Conservation (phyloP, 441 rosid species). For the Gossypium davidsonii region DNA sequence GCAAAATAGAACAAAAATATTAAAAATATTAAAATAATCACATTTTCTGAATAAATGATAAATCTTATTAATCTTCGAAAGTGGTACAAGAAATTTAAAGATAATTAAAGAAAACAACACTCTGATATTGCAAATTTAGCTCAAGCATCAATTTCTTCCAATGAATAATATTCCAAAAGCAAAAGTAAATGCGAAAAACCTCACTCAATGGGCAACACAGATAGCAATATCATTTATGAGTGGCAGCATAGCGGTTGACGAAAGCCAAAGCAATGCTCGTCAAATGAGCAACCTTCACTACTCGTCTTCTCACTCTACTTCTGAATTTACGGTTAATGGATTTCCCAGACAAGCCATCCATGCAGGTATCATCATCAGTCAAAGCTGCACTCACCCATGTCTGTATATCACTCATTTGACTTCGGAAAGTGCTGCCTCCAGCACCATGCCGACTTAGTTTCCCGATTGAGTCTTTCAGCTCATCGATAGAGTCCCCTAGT, state of each 20-base stretch:
- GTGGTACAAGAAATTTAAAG: neutral
- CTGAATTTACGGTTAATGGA: slow-evolving; percentile 42
- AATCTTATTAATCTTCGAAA: neutral
- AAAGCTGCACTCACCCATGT: slow-evolving; percentile 89
- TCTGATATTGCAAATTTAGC: neutral
- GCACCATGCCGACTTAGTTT: slow-evolving; percentile 29
- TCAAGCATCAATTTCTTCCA: neutral
- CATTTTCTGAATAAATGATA: neutral
- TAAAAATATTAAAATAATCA: too few species aligned
- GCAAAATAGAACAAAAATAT: too few species aligned
- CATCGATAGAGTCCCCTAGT: slow-evolving; percentile 51
- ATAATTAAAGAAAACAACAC: neutral
- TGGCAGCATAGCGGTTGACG: slow-evolving; percentile 50
- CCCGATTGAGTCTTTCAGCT: slow-evolving; percentile 41
- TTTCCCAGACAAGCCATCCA: slow-evolving; percentile 52
- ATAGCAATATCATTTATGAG: neutral
- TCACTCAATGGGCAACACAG: neutral
- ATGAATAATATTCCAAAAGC: neutral
- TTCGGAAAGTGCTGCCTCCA: slow-evolving; percentile 31
- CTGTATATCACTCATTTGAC: slow-evolving; percentile 71
- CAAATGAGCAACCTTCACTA: slow-evolving; percentile 53
- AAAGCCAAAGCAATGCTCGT: slow-evolving; percentile 78
- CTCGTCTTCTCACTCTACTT: slow-evolving; percentile 34
- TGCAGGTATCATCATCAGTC: slow-evolving; percentile 69
- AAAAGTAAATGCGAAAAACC: neutral